Evolutionary conservation across 306 rosid genomes (phyloP), one percentile per base, ranked within the genome.

Genomic region (Vigna hirtella): DNA sequence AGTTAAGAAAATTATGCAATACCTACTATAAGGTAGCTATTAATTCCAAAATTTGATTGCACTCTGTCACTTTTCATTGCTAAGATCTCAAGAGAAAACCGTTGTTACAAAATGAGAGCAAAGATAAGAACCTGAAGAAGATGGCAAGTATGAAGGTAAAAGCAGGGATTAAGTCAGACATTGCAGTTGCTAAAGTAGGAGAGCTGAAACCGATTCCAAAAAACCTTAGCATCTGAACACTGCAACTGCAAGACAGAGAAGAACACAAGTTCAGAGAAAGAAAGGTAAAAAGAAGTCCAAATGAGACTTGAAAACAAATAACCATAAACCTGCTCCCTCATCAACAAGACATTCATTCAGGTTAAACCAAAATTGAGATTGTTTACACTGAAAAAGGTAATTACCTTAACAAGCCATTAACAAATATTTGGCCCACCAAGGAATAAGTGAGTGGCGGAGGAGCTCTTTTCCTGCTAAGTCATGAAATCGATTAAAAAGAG

Each of bases 71-170:
- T 30, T 18, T 34, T 34, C 47, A 16, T 34, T 34, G 14, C 70
- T 17, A 7, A 64, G 28, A 36, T 36, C 15, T 36, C 48, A 34
- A 63, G 47, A 16, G 13, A 16, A 15, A 30, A 49, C 74, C n/a
- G 7, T 16, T 9, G 49, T 64, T 64, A 63, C 13, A 50, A 30
- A 42, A 20, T 4, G 3, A 26, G 14, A 15, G 1, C 2, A 34
- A 14, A 36, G 38, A 64, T 34, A 28, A 26, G 0, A 48, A 70
- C 63, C 75, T 70, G 75, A 16, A 70, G 11, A 51, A 0, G 11
- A 70, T n/a, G 32, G 75, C 75, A 30, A 70, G 63, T 10, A 70
- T n/a, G 63, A 70, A 70, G 63, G 63, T 70, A 51, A 70, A 70
- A 32, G 62, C 75, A 1, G 75, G 75, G 75, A 32, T 17, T 70